phyloP scores from a whole-genome alignment of 805 yeast genomes.

The Zygotorulaspora sp. region DNA sequence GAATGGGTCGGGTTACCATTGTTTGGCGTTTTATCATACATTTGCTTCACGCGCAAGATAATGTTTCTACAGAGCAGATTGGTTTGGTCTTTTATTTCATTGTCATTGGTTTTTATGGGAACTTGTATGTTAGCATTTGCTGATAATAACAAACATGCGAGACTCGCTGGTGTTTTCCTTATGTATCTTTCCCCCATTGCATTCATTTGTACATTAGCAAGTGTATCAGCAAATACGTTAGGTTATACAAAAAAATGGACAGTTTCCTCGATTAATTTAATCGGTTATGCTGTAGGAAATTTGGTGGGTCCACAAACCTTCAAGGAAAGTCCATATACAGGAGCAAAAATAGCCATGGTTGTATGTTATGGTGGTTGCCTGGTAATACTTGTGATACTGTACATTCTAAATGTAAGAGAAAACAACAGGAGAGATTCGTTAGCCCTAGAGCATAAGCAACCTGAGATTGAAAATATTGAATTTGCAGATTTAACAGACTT shows the following conservation, averaged over 20 bases:
- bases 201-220: conserved; percentile 27
- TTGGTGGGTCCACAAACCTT: conserved; percentile 68
- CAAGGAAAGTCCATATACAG: conserved; percentile 40
- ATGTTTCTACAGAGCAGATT: conserved; percentile 16
- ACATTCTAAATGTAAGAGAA: conserved; percentile 29
- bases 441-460: conserved; percentile 13
- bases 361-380: conserved; percentile 40
- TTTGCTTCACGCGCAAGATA: too few species aligned
- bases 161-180: conserved; percentile 36
- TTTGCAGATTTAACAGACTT: conserved; percentile 42
- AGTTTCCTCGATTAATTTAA: conserved; percentile 49
- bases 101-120: conserved; percentile 31
- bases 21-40: conserved; percentile 19
- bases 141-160: conserved; percentile 26
- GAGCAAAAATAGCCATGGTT: conserved; percentile 48
- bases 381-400: conserved; percentile 32
- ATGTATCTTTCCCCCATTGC: conserved; percentile 32
- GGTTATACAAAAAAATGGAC: conserved; percentile 65
- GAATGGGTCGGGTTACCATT: conserved; percentile 30
- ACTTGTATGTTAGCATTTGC: conserved; percentile 42
- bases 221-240: conserved; percentile 45
- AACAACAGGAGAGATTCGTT: conserved; percentile 39
- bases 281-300: conserved; percentile 61
- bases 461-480: conserved; percentile 15
- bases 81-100: conserved; percentile 24